Evolutionary conservation across 176 grass and related monocot genomes (phyloP).

Genomic region (Oryza glaberrima): DNA sequence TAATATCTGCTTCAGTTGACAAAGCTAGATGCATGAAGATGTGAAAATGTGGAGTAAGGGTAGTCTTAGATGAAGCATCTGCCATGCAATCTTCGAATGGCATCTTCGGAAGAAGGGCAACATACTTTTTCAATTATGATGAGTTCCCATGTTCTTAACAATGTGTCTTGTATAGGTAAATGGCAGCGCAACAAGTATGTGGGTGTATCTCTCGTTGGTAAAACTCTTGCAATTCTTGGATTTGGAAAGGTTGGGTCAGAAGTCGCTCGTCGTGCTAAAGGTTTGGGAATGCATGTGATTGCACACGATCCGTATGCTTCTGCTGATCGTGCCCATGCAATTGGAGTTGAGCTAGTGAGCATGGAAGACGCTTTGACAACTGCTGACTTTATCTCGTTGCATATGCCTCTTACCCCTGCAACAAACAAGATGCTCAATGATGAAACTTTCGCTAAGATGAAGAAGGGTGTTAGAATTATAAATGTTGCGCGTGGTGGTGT

Average conservation of each 20-base stretch:
- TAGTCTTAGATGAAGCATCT: neutral
- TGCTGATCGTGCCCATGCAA: constrained; percentile 75
- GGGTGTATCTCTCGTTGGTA: constrained; percentile 81
- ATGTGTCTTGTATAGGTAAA: constrained; percentile 46
- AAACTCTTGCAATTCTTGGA: constrained; percentile 76
- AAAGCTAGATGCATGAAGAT: neutral
- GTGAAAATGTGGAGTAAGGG: neutral
- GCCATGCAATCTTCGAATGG: neutral
- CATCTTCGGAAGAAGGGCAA: neutral
- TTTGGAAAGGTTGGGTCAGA: constrained; percentile 90
- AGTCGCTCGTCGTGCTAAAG: constrained; percentile 81
- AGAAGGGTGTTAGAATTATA: constrained; percentile 86
- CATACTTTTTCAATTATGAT: neutral
- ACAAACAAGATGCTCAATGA: constrained; percentile 90
- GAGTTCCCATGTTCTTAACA: neutral
- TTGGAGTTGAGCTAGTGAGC: constrained; percentile 78
- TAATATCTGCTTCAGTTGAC: neutral
- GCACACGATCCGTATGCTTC: constrained; percentile 87
- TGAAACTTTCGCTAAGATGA: constrained; percentile 78
- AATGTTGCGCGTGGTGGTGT: constrained; percentile 93
- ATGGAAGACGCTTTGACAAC: constrained; percentile 74
- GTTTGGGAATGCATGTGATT: constrained; percentile 83
- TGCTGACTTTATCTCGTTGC: constrained; percentile 80
- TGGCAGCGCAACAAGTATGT: constrained; percentile 88
- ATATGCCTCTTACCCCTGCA: constrained; percentile 85